A percentile compares a stretch with the other conserved stretches of the same genome.
Evolutionary conservation across 371 early-diverging fungal genomes (phyloP).

Genomic region (Actinomucor elegans): DNA sequence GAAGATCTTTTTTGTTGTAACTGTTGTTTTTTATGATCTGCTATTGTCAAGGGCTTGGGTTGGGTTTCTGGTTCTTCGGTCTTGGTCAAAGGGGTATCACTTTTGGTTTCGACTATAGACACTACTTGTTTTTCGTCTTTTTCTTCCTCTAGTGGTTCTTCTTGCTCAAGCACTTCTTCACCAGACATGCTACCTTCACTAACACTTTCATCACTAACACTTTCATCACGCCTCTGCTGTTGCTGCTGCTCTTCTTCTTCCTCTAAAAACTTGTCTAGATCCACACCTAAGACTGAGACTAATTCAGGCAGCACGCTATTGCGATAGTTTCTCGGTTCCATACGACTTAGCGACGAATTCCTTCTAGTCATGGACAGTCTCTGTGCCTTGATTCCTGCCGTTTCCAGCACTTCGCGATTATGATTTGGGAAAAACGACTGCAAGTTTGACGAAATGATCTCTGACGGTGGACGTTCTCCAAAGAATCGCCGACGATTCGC

Average conservation of each 20-base stretch:
- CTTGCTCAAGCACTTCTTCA: too few species aligned
- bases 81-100: neutral
- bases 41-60: neutral
- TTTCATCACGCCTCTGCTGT: too few species aligned
- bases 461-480: slow-evolving; percentile 92
- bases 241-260: slow-evolving; percentile 45
- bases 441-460: slow-evolving; percentile 84
- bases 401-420: slow-evolving; percentile 47
- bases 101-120: neutral
- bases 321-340: slow-evolving; percentile 29
- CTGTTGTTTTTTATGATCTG: neutral
- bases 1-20: slow-evolving; percentile 6
- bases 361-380: slow-evolving; percentile 45
- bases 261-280: slow-evolving; percentile 45
- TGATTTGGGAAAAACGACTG: slow-evolving; percentile 86
- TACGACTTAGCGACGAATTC: slow-evolving; percentile 21
- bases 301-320: slow-evolving; percentile 54
- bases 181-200: slow-evolving; percentile 4
- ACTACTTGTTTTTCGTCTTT: neutral
- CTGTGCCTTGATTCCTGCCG: slow-evolving; percentile 52
- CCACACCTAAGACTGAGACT: slow-evolving; percentile 47
- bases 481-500: slow-evolving; percentile 59
- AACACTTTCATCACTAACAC: neutral
- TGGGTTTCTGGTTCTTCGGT: neutral
- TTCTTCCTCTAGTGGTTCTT: neutral